Percentiles rank a stretch among this genome's conserved stretches.
These are phyloP conservation scores for Pterula multifida DNA, from an alignment of 1,284 basidiomycete species.

Conservation along the genomic window DNA sequence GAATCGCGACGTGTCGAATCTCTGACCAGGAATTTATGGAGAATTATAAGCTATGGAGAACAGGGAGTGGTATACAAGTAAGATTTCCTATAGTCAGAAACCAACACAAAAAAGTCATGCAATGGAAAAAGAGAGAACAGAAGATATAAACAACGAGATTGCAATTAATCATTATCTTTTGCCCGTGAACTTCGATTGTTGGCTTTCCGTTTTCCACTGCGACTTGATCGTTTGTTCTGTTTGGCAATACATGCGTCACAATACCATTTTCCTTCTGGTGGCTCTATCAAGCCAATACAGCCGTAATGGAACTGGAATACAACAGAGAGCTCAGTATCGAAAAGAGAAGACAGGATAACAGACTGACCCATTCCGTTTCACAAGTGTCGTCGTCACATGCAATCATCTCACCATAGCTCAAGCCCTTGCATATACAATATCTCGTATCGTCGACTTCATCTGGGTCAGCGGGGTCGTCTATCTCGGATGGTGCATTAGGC, in stretches of 20 bases:
- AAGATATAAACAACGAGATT: background rate
- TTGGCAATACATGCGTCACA: conserved; percentile 58
- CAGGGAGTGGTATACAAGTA: no score
- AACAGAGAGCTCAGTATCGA: conserved; percentile 9
- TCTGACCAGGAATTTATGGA: no score
- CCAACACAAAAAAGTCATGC: no score
- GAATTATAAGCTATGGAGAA: no score
- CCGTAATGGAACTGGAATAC: conserved; percentile 69
- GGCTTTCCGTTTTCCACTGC: conserved; percentile 37
- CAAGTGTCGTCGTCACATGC: conserved; percentile 89
- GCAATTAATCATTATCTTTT: conserved; percentile 6
- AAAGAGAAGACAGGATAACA: conserved; percentile 7
- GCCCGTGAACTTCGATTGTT: conserved; percentile 14
- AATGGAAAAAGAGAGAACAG: no score
- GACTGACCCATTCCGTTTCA: conserved; percentile 87
- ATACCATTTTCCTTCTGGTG: conserved; percentile 75
- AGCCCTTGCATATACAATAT: conserved; percentile 84
- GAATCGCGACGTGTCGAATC: no score
- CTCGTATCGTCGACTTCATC: conserved; percentile 61
- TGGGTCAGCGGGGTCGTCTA: conserved; percentile 32
- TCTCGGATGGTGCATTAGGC: conserved; percentile 14
- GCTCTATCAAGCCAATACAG: conserved; percentile 59
- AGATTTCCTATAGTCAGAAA: no score
- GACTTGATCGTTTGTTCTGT: conserved; percentile 28
- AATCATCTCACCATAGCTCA: conserved; percentile 95